phyloP scores from a whole-genome alignment of 2,329 filamentous ascomycete genomes.

The Aspergillus hortae region DNA sequence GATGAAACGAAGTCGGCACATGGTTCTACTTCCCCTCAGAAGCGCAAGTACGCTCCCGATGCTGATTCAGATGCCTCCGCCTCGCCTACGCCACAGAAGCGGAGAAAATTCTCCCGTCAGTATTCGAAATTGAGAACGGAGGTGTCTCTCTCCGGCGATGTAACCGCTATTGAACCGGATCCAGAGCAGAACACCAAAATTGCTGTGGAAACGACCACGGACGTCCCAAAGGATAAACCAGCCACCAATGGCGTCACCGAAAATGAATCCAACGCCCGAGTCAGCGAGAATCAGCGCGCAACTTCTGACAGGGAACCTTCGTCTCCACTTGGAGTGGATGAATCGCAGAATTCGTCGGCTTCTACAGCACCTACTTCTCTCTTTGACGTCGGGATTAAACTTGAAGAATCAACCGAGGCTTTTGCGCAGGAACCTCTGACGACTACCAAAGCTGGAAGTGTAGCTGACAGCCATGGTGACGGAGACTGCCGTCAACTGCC shows the following conservation, averaged over 20 bases:
- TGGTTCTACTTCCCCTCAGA: constrained; percentile 18
- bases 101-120: constrained; percentile 30
- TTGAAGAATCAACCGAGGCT: constrained; percentile 11
- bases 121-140: constrained; percentile 36
- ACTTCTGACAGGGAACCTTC: constrained; percentile 24
- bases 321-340: constrained; percentile 24
- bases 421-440: neutral
- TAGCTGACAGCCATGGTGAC: constrained; percentile 9
- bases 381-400: constrained; percentile 19
- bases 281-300: constrained; percentile 9
- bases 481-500: constrained; percentile 3
- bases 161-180: constrained; percentile 19
- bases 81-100: constrained; percentile 30
- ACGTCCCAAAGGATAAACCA: neutral
- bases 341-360: constrained; percentile 30
- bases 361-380: constrained; percentile 39
- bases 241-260: neutral
- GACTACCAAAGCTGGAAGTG: neutral
- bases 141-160: constrained; percentile 30
- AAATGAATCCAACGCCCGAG: constrained; percentile 3
- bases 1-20: constrained; percentile 21
- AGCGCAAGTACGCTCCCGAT: constrained; percentile 26
- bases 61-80: constrained; percentile 24
- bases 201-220: neutral
- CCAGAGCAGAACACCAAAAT: constrained; percentile 10